Base-by-base conservation (phyloP, 768 basidiomycete species). In the Hygrophoropsis aurantiaca region DNA sequence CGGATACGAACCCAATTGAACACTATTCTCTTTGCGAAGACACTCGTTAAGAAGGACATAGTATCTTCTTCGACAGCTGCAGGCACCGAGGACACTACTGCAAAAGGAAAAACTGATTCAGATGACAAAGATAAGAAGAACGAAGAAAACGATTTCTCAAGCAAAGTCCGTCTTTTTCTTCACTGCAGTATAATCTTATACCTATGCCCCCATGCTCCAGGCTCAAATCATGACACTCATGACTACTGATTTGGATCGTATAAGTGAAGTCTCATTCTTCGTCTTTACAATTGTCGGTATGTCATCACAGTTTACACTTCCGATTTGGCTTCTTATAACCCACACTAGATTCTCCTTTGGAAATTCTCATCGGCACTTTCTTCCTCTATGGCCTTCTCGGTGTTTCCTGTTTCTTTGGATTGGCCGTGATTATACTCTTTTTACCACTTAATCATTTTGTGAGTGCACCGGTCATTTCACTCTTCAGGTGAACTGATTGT, bases 191-290 rank as follows among this genome's bases (percentile, higher is more conserved):
- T 13, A 30, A 13, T 13, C n/a, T n/a, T 30, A 13, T 30, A 13
- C 27, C 13, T 6, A 30, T 13, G 13, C 27, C 27, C 13, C 6
- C 27, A 30, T 30, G 27, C 13, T 30, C 6, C 27, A 30, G 27
- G 27, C 27, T 7, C 77, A 91, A 66, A 82, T 93, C 57, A 90
- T 91, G 88, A 91, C 86, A 5, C 75, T 91, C 20, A 90, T 91
- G 85, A 90, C 90, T 3, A 90, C 88, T 5, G 90, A 93, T 56
- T 87, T 90, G 18, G 88, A 90, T 58, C 75, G 89, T 43, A 83
- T 91, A 52, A 80, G 83, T 64, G 86, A 90, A 32, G 85, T 90
- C 56, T 66, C 79, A 2, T 85, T 79, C 80, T 82, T 87, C 60
- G 42, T 82, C n/a, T 87, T 85, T 58, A 70, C 81, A 2, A 73